These are phyloP conservation scores for Hylodesmum podocarpum DNA, from an alignment of 306 rosid genomes.

Conservation along the genomic window DNA sequence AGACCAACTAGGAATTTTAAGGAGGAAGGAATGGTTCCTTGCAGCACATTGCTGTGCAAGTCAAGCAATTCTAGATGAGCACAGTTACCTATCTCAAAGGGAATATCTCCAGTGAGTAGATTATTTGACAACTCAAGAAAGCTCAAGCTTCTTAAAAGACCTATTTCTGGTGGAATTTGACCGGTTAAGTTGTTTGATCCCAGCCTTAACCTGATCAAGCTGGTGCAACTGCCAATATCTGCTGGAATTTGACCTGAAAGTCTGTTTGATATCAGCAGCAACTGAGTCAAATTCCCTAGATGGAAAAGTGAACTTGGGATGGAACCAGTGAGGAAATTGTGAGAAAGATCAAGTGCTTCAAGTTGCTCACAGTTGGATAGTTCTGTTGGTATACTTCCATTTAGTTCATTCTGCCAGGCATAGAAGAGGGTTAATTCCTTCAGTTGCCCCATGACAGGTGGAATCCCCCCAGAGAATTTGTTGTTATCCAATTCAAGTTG, in stretches of 20 bases:
- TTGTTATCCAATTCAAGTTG: constrained; percentile 93
- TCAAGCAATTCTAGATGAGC: constrained; percentile 85
- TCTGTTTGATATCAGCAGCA: constrained; percentile 77
- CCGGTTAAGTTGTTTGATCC: constrained; percentile 88
- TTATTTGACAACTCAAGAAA: constrained; percentile 86
- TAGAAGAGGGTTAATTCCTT: constrained; percentile 76
- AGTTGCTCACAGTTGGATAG: constrained; percentile 78
- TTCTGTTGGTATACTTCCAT: constrained; percentile 77
- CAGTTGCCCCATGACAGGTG: constrained; percentile 66
- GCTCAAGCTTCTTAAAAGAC: constrained; percentile 59
- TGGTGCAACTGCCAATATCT: constrained; percentile 72
- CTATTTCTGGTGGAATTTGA: constrained; percentile 72
- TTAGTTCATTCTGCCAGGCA: constrained; percentile 90
- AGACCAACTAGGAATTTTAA: constrained; percentile 55
- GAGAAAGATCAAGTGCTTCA: constrained; percentile 89
- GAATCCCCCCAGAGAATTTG: constrained; percentile 74
- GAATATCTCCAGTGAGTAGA: constrained; percentile 61
- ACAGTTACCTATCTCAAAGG: constrained; percentile 76
- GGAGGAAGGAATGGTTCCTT: constrained; percentile 75
- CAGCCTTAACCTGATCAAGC: constrained; percentile 69
- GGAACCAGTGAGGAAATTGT: constrained; percentile 70
- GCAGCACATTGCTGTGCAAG: constrained; percentile 72
- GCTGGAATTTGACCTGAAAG: constrained; percentile 78
- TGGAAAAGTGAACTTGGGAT: constrained; percentile 73
- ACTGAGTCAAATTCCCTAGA: constrained; percentile 75